Evolutionary conservation across 768 basidiomycete genomes (phyloP).

Genomic region (Suillus luteus): DNA sequence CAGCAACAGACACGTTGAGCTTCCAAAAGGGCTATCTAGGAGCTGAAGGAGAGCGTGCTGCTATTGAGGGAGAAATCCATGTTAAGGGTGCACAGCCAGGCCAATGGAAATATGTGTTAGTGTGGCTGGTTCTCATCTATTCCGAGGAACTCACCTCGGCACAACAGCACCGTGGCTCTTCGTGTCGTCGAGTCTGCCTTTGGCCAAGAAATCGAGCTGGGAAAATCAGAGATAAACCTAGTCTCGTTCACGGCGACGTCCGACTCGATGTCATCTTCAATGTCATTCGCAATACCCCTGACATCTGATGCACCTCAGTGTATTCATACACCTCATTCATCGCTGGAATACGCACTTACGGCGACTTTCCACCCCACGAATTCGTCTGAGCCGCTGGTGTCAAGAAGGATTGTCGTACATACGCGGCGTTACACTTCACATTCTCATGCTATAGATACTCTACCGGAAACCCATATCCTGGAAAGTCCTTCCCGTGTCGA

Average conservation of each 20-base stretch:
- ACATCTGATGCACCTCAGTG: conserved; percentile 82
- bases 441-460: conserved; percentile 51
- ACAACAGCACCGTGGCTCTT: conserved; percentile 59
- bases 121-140: conserved; percentile 25
- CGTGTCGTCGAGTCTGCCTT: conserved; percentile 67
- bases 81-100: conserved; percentile 66
- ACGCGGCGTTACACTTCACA: conserved; percentile 76
- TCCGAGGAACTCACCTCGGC: conserved; percentile 18
- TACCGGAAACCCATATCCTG: conserved; percentile 59
- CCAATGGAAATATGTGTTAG: conserved; percentile 73
- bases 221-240: conserved; percentile 55
- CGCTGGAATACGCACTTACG: conserved; percentile 67
- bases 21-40: conserved; percentile 90
- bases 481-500: conserved; percentile 68
- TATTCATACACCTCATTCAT: conserved; percentile 73
- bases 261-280: conserved; percentile 53
- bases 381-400: conserved; percentile 39
- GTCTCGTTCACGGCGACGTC: conserved; percentile 45
- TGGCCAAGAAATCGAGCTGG: conserved; percentile 67
- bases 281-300: conserved; percentile 83
- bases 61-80: conserved; percentile 87
- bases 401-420: conserved; percentile 65
- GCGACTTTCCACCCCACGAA: conserved; percentile 63
- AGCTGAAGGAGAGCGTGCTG: conserved; percentile 78
- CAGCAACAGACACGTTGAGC: conserved; percentile 65